Conservation (phyloP, 208 protist species). For the Herpetomonas tarakana region DNA sequence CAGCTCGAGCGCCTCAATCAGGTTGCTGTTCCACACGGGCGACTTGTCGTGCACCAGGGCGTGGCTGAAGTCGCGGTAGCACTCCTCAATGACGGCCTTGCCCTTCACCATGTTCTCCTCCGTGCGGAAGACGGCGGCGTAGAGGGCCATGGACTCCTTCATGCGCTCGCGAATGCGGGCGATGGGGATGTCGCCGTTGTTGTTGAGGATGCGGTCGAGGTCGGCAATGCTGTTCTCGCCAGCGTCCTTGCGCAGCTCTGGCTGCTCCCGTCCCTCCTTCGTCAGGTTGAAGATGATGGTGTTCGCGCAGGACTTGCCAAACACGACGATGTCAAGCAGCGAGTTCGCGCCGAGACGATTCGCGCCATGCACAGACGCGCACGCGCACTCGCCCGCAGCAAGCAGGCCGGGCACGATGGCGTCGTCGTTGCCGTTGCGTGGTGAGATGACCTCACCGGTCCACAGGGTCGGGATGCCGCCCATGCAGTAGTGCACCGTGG, state of each 20-base stretch:
- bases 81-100: conserved; percentile 90
- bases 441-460: conserved; percentile 90
- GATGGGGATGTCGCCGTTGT: conserved; percentile 91
- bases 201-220: conserved; percentile 94
- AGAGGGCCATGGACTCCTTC: conserved; percentile 97
- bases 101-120: conserved; percentile 93
- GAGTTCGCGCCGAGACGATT: conserved; percentile 99
- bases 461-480: conserved; percentile 90
- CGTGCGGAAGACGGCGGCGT: conserved; percentile 96
- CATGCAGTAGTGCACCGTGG: conserved; percentile 99
- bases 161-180: conserved; percentile 95
- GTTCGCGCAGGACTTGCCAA: conserved; percentile 96
- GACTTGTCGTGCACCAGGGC: conserved; percentile 94
- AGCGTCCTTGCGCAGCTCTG: conserved; percentile 75
- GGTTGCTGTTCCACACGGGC: conserved; percentile 97
- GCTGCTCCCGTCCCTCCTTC: conserved; percentile 87
- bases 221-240: conserved; percentile 95
- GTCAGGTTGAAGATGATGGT: conserved; percentile 93
- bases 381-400: conserved; percentile 97
- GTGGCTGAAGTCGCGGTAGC: conserved; percentile 92
- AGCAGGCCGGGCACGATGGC: conserved; percentile 96
- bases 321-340: conserved; percentile 99
- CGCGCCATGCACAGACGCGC: conserved; percentile 98
- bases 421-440: conserved; percentile 89
- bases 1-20: conserved; percentile 98